These are phyloP conservation scores for Lepiota brunneoincarnata DNA, from an alignment of 768 basidiomycete genomes.

Conservation along the genomic window DNA sequence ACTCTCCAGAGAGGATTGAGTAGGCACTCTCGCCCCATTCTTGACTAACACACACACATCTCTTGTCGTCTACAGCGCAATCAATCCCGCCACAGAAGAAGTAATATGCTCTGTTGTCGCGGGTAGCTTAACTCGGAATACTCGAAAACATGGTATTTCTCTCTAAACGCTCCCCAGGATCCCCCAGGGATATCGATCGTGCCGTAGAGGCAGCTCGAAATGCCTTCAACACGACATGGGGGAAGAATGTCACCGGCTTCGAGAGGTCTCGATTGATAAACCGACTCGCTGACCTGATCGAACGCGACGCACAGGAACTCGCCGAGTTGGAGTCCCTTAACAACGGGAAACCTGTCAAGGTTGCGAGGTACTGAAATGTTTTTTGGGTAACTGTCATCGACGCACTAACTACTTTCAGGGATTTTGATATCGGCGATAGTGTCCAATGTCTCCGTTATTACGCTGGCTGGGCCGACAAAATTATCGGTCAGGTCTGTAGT, in stretches of 20 bases:
- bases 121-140: conserved; percentile 30
- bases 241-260: conserved; percentile 80
- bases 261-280: conserved; percentile 79
- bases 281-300: conserved; percentile 88
- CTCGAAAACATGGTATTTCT: not conserved
- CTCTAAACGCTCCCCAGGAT: conserved; percentile 37
- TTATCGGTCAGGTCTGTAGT: conserved; percentile 69
- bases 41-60: not conserved
- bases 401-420: conserved; percentile 37
- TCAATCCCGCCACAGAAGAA: conserved; percentile 83
- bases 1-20: conserved; percentile 64
- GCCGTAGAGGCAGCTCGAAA: conserved; percentile 82
- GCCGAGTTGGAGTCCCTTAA: conserved; percentile 85
- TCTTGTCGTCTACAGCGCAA: conserved; percentile 39
- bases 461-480: conserved; percentile 96
- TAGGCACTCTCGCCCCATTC: conserved; percentile 29
- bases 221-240: conserved; percentile 87
- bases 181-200: conserved; percentile 73
- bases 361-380: conserved; percentile 29
- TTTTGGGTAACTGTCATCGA: not conserved
- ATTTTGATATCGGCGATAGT: conserved; percentile 78
- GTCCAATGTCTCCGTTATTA: conserved; percentile 85
- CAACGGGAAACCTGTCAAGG: conserved; percentile 85
- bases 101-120: conserved; percentile 66
- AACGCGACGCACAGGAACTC: conserved; percentile 76